phyloP scores from a whole-genome alignment of 2,329 filamentous ascomycete genomes.

The Aspergillus brasiliensis region DNA sequence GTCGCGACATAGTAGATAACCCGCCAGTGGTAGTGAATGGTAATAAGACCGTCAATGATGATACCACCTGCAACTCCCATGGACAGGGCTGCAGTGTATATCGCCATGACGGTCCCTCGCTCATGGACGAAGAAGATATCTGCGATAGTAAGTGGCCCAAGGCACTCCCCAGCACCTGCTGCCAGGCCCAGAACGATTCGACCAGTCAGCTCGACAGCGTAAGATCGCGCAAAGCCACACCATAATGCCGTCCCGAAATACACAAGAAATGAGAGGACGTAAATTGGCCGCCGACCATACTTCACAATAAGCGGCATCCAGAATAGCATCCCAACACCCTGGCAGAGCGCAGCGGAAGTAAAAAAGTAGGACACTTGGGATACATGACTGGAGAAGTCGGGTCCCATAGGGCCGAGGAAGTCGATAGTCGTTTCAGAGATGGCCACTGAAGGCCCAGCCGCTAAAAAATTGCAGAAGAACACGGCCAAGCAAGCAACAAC shows the following conservation, averaged over 20 bases:
- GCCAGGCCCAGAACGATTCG: constrained; percentile 47
- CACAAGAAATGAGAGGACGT: constrained; percentile 20
- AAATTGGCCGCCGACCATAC: constrained; percentile 38
- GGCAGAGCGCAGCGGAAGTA: constrained; percentile 53
- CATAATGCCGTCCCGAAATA: constrained; percentile 39
- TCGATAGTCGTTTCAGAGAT: constrained; percentile 51
- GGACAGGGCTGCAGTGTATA: constrained; percentile 27
- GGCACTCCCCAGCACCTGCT: constrained; percentile 54
- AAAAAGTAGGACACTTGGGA: constrained; percentile 54
- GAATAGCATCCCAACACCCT: constrained; percentile 47
- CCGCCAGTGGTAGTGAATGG: constrained; percentile 37
- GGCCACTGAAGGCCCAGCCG: constrained; percentile 57
- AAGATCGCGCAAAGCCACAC: constrained; percentile 37
- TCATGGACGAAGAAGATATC: constrained; percentile 35
- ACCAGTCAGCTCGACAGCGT: constrained; percentile 28
- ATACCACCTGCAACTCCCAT: constrained; percentile 29
- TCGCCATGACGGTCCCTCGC: constrained; percentile 8
- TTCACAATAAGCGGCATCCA: constrained; percentile 43
- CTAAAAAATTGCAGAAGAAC: constrained; percentile 59
- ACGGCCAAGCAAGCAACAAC: constrained; percentile 44
- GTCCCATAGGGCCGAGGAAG: constrained; percentile 47
- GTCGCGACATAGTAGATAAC: constrained; percentile 25
- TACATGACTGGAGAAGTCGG: background rate
- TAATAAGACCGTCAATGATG: constrained; percentile 36
- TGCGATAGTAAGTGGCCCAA: constrained; percentile 54